Conservation (phyloP, 441 rosid species). For the Capsella rubella region DNA sequence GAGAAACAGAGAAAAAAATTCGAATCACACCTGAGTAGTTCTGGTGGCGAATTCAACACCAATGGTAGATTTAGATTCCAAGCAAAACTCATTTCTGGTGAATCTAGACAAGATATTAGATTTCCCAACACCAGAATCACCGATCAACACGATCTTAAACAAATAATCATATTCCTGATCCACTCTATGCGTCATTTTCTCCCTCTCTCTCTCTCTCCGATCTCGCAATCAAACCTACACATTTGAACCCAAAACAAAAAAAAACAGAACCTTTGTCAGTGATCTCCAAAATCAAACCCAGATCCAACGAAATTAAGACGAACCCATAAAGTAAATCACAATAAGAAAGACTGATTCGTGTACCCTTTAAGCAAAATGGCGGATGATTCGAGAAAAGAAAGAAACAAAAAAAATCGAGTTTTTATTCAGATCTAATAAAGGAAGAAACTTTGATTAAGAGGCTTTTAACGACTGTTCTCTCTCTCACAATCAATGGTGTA, state of each 20-base stretch:
- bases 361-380: slow-evolving; percentile 33
- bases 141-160: slow-evolving; percentile 96
- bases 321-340: background rate
- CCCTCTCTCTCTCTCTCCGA: slow-evolving; percentile 28
- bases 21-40: slow-evolving; percentile 71
- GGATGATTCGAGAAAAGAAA: slow-evolving; percentile 51
- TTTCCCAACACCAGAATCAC: slow-evolving; percentile 97
- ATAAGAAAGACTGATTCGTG: background rate
- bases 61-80: slow-evolving; percentile 96
- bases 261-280: background rate
- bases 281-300: slow-evolving; percentile 19
- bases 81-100: slow-evolving; percentile 88
- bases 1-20: background rate
- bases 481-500: background rate
- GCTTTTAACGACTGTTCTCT: background rate
- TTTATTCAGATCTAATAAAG: slow-evolving; percentile 32
- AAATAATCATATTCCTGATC: slow-evolving; percentile 95
- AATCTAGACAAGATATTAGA: slow-evolving; percentile 94
- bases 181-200: slow-evolving; percentile 70
- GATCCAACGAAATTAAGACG: slow-evolving; percentile 34
- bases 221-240: slow-evolving; percentile 45
- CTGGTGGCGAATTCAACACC: slow-evolving; percentile 97
- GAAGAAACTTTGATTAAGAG: slow-evolving; percentile 8
- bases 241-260: background rate
- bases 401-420: slow-evolving; percentile 29